Evolutionary conservation across 2,329 filamentous ascomycete species (phyloP).

Genomic region (Curvularia hawaiiensis): DNA sequence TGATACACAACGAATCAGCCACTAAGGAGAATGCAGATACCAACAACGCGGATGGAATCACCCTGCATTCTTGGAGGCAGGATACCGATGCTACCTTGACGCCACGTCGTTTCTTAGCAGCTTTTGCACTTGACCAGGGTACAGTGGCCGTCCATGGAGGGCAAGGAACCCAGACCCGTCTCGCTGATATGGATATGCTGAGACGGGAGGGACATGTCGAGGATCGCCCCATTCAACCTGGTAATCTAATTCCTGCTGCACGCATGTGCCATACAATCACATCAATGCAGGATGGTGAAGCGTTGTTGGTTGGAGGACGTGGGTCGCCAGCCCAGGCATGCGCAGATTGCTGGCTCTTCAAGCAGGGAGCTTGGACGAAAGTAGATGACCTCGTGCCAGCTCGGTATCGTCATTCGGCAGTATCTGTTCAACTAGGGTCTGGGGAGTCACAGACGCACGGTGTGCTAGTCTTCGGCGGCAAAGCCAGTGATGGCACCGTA

Average conservation of each 20-base stretch:
- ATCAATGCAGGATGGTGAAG: constrained; percentile 61
- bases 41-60: constrained; percentile 17
- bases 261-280: constrained; percentile 79
- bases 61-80: constrained; percentile 22
- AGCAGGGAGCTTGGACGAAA: constrained; percentile 66
- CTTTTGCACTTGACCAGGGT: constrained; percentile 39
- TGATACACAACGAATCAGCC: constrained; percentile 9
- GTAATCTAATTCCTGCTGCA: constrained; percentile 45
- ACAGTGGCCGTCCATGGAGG: constrained; percentile 52
- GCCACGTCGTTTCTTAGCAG: constrained; percentile 48
- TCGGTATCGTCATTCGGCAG: constrained; percentile 75
- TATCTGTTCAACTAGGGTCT: constrained; percentile 51
- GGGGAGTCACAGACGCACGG: constrained; percentile 49
- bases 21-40: constrained; percentile 4
- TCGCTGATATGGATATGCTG: constrained; percentile 52
- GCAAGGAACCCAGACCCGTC: constrained; percentile 54
- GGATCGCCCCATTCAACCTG: constrained; percentile 28
- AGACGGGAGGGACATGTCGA: constrained; percentile 33
- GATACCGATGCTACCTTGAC: constrained; percentile 21
- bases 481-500: constrained; percentile 49
- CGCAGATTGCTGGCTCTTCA: constrained; percentile 76
- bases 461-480: constrained; percentile 55
- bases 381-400: constrained; percentile 70
- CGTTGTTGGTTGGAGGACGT: constrained; percentile 76
- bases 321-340: constrained; percentile 73